Evolutionary conservation across 139 green algal genomes (phyloP), one percentile per base, ranked within the genome.

Genomic region (Coelastrella sp.): DNA sequence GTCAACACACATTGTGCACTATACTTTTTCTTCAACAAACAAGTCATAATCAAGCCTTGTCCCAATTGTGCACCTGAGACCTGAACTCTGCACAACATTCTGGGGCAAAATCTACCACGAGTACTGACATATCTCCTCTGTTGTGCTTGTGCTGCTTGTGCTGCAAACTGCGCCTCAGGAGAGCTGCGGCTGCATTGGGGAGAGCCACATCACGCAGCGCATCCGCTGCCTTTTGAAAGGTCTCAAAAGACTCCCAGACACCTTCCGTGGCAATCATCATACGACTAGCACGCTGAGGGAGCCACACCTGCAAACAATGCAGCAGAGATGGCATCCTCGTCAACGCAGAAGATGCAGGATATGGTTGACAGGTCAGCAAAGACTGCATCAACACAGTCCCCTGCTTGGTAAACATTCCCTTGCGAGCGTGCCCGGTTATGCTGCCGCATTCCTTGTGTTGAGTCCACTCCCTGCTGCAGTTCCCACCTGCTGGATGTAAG

Each of bases 401-500:
- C 35, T 49, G 35, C 35, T 49, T 49, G 35, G 35, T 49, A 49
- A 49, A 49, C 35, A 49, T 49, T 49, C 35, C 35, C 35, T 49
- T 49, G n/a, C n/a, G n/a, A n/a, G n/a, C n/a, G n/a, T 49, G 35
- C 35, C 35, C 35, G 35, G 35, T 49, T 3, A 49, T 49, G 35
- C 63, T 20, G 63, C 63, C 11, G 63, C 63, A 15, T 70, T 20
- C 11, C 63, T 5, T 4, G 63, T 70, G 63, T 20, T 70, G 63
- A 70, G 12, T 70, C 63, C 11, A 20, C 63, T 20, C 14, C 63
- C 63, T 17, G 12, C 12, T 14, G 19, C 22, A 19, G 11, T 24
- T 49, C 35, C 35, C 25, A 92, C 88, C 85, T 92, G 88, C n/a
- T 92, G 68, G 15, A 92, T 92, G 82, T 89, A 60, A 4, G 89